A percentile compares a stretch with the other conserved stretches of the same genome.
phyloP scores from a whole-genome alignment of 352 stramenopile species.

The Globisporangium spinosum region DNA sequence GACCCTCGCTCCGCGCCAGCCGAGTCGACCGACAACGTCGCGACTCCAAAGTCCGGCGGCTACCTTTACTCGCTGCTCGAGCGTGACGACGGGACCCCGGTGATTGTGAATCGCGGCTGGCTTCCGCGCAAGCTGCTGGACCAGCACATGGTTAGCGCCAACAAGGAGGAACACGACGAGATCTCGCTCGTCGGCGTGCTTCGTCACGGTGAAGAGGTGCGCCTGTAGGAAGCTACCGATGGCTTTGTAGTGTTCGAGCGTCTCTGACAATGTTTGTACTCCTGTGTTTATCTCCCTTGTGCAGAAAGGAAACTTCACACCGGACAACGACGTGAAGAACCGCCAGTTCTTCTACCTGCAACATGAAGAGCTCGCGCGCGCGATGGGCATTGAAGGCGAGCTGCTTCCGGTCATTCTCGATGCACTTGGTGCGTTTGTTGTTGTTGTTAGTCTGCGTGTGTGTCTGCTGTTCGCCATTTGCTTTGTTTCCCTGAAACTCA shows the following conservation, averaged over 20 bases:
- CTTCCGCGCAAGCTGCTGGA: slow-evolving; percentile 75
- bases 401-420: slow-evolving; percentile 78
- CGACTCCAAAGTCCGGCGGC: slow-evolving; percentile 74
- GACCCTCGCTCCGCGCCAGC: slow-evolving; percentile 79
- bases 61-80: slow-evolving; percentile 85
- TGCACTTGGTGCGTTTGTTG: slow-evolving; percentile 43
- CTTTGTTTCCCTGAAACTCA: background rate
- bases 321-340: slow-evolving; percentile 66
- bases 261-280: background rate
- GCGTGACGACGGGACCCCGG: slow-evolving; percentile 67
- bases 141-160: slow-evolving; percentile 50
- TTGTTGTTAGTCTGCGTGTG: background rate
- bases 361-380: slow-evolving; percentile 69
- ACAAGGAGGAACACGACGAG: slow-evolving; percentile 52
- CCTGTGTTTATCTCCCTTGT: background rate
- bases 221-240: background rate
- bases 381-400: slow-evolving; percentile 63
- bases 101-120: slow-evolving; percentile 86
- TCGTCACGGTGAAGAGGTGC: slow-evolving; percentile 74
- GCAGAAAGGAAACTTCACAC: slow-evolving; percentile 76
- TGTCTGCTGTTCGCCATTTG: slow-evolving; percentile 1
- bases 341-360: slow-evolving; percentile 85
- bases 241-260: background rate
- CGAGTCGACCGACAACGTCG: slow-evolving; percentile 71
- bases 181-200: slow-evolving; percentile 71